These are phyloP conservation scores for Wickerhamiella brachini DNA, from an alignment of 805 yeast species.

Conservation along the genomic window DNA sequence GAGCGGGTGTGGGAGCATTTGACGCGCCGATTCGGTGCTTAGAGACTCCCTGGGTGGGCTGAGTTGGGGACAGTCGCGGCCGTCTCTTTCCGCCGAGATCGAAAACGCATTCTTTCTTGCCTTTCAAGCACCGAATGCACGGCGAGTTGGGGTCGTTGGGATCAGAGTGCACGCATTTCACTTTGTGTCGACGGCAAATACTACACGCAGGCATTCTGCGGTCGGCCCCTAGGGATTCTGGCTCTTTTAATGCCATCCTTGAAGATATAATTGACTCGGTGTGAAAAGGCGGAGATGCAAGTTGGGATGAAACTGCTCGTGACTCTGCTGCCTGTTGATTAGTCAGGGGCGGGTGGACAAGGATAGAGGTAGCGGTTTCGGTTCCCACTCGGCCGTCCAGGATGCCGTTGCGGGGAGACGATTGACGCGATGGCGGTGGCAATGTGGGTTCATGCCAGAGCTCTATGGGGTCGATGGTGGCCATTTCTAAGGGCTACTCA, in stretches of 20 bases:
- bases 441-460: neutral
- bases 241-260: neutral
- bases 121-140: constrained; percentile 60
- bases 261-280: neutral
- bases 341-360: neutral
- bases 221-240: neutral
- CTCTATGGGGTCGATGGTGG: neutral
- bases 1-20: neutral
- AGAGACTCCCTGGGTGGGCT: neutral
- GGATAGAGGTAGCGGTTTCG: neutral
- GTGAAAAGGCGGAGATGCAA: neutral
- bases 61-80: neutral
- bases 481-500: neutral
- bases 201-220: constrained; percentile 22
- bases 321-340: neutral
- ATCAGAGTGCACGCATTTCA: constrained; percentile 67
- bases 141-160: constrained; percentile 43
- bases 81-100: constrained; percentile 4
- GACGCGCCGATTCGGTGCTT: neutral
- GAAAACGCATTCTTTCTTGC: constrained; percentile 44
- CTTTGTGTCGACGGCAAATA: constrained; percentile 66
- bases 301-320: neutral
- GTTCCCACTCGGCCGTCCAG: neutral
- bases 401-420: neutral
- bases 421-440: neutral